Evolutionary conservation across 345 rosid genomes (phyloP).

Genomic region (Brassica nigra): DNA sequence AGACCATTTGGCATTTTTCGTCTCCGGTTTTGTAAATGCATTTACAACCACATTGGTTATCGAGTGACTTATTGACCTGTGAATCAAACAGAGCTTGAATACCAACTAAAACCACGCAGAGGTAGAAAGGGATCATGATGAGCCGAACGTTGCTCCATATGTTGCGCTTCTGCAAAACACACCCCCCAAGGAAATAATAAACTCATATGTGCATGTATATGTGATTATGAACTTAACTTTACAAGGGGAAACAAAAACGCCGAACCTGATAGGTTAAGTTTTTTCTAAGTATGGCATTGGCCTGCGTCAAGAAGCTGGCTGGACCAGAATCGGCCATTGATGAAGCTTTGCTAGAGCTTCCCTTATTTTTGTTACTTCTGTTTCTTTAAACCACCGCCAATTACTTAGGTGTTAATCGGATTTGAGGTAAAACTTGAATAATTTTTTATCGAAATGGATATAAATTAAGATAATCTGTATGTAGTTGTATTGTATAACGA

Average conservation of each 20-base stretch:
- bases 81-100: slow-evolving; percentile 53
- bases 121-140: slow-evolving; percentile 65
- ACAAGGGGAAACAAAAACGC: neutral
- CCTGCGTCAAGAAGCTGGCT: slow-evolving; percentile 66
- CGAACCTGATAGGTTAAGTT: slow-evolving; percentile 81
- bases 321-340: slow-evolving; percentile 53
- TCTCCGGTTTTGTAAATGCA: slow-evolving; percentile 49
- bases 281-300: slow-evolving; percentile 80
- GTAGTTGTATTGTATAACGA: no score
- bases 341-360: slow-evolving; percentile 16
- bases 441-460: neutral
- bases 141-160: slow-evolving; percentile 64
- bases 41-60: slow-evolving; percentile 59
- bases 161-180: slow-evolving; percentile 61
- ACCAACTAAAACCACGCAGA: slow-evolving; percentile 59
- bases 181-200: neutral
- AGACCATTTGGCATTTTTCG: slow-evolving; percentile 53
- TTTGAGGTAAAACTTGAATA: no score
- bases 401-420: neutral
- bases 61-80: slow-evolving; percentile 32
- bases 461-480: neutral
- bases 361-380: neutral
- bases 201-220: neutral
- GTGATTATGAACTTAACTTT: neutral
- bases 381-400: neutral